Percentiles rank a stretch among this genome's conserved stretches.
These are phyloP conservation scores for Pulicaria dysenterica DNA, from an alignment of 129 eudicot genomes.

Conservation along the genomic window DNA sequence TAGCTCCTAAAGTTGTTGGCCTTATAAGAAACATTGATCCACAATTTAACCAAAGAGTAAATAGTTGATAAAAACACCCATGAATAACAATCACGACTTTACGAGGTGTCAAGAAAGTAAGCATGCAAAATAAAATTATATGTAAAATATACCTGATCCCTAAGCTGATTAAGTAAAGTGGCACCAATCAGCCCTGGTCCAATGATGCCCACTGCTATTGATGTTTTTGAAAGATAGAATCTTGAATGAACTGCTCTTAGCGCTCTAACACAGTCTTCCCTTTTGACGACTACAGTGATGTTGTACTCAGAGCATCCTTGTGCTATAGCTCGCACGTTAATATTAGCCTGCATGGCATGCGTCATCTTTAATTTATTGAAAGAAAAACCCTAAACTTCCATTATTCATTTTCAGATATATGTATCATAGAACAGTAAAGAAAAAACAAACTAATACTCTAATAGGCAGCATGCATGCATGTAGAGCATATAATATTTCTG, in stretches of 20 bases:
- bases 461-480: not conserved
- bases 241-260: slow-evolving; percentile 93
- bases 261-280: slow-evolving; percentile 95
- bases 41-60: too few relatives aligned
- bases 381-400: too few relatives aligned
- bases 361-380: too few relatives aligned
- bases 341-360: slow-evolving; percentile 70
- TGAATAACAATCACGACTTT: too few relatives aligned
- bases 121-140: slow-evolving; percentile 2
- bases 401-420: too few relatives aligned
- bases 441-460: not conserved
- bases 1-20: too few relatives aligned
- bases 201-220: slow-evolving; percentile 91
- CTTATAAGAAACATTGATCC: too few relatives aligned
- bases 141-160: slow-evolving; percentile 69
- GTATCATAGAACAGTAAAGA: slow-evolving; percentile 7
- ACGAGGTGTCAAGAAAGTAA: not conserved
- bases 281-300: slow-evolving; percentile 86
- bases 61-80: not conserved
- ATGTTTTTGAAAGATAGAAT: slow-evolving; percentile 90
- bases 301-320: slow-evolving; percentile 99
- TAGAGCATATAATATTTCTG: slow-evolving; percentile 19
- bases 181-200: slow-evolving; percentile 99
- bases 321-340: slow-evolving; percentile 93
- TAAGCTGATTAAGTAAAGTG: slow-evolving; percentile 90